Conservation (phyloP, 2,329 filamentous ascomycete genomes). For the Cytospora schulzeri region DNA sequence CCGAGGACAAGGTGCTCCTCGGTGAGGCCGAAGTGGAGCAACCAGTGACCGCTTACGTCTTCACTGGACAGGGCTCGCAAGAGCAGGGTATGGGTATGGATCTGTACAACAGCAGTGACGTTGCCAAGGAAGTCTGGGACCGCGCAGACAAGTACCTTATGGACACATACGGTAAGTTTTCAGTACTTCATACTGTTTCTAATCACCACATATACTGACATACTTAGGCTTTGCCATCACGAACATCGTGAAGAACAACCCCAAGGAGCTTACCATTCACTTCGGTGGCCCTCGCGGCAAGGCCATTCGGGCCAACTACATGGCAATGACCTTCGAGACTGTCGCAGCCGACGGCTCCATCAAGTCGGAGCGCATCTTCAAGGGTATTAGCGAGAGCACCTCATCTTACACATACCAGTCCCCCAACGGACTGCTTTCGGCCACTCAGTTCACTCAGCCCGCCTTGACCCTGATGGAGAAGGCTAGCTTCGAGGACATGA, state of each 20-base stretch:
- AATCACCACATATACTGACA: conserved; percentile 8
- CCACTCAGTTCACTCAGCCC: conserved; percentile 97
- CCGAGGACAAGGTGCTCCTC: conserved; percentile 91
- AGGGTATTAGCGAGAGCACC: conserved; percentile 90
- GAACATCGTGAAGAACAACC: conserved; percentile 99
- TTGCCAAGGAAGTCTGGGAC: conserved; percentile 98
- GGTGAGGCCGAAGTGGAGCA: conserved; percentile 98
- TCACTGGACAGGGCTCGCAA: conserved; percentile 97
- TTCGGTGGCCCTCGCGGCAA: conserved; percentile 97
- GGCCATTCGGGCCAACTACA: conserved; percentile 97
- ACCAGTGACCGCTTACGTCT: conserved; percentile 94
- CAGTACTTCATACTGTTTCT: not conserved
- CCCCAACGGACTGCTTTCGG: conserved; percentile 89
- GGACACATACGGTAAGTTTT: conserved; percentile 86
- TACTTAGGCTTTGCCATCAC: conserved; percentile 84
- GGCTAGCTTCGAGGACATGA: conserved; percentile 99
- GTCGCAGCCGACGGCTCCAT: conserved; percentile 87
- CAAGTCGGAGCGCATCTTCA: conserved; percentile 99
- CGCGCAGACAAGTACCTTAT: conserved; percentile 96
- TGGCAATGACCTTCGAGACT: conserved; percentile 99
- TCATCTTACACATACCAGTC: conserved; percentile 97
- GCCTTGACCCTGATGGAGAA: conserved; percentile 99
- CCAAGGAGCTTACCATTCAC: conserved; percentile 96
- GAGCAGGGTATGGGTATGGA: conserved; percentile 99
- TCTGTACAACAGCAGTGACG: conserved; percentile 87